Evolutionary conservation across 2,329 filamentous ascomycete genomes (phyloP), one percentile per base, ranked within the genome.

Genomic region (Pseudogymnoascus verrucosus): DNA sequence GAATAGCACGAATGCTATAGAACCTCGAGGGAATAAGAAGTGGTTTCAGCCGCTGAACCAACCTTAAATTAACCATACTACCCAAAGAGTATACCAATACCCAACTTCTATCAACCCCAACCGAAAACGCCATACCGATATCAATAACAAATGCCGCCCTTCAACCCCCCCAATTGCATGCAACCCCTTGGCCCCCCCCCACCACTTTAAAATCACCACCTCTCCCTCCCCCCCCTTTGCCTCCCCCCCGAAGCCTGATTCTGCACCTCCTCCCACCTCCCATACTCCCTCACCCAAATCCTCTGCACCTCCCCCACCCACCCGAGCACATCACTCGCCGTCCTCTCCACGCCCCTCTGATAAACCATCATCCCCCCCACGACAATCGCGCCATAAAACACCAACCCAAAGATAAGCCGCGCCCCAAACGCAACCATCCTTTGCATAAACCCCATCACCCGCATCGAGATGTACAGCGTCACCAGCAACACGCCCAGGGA

Each of bases 261-360:
- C 44, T 51, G 44, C 3, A 51, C 44, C 21, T 51, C 1, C 23
- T 51, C 44, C 44, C 44, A 51, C 44, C 44, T 51, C 23, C 44
- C 44, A 51, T 51, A 51, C 44, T 51, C 44, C 44, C 44, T 51
- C 44, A 51, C 44, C 44, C 44, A 51, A 28, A 51, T 2, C 44
- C 44, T 51, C 44, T 51, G 44, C 8, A 51, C 8, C 44, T 51
- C 44, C 23, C 5, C 6, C 14, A 4, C 44, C 44, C 44, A 54
- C 0, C 44, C 44, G 31, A 60, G 1, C 16, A 60, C 31, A 39
- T 60, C 57, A 3, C 16, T 4, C 16, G 11, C 57, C 57, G 57
- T 37, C 57, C 57, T 60, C 57, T 60, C 57, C 31, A 60, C 57
- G 2, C 57, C 57, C 57, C 57, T 60, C 57, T 60, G 57, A 37